Evolutionary conservation across 75 land plant genomes (phyloP).

Genomic region (Sequoiadendron giganteum): DNA sequence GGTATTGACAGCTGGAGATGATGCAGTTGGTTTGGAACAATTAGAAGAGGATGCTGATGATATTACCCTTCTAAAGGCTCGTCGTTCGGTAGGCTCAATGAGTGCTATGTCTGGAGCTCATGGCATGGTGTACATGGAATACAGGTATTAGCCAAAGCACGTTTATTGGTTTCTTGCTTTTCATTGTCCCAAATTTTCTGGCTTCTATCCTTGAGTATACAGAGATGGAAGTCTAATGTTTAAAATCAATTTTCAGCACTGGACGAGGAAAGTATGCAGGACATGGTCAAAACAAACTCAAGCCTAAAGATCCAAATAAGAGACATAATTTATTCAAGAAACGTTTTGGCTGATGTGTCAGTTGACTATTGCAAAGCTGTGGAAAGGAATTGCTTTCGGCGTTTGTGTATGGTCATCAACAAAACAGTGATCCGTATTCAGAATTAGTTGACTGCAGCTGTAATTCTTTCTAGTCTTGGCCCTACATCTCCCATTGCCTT

Average conservation of each 20-base stretch:
- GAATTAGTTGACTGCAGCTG: neutral
- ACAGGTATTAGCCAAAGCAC: slow-evolving; percentile 46
- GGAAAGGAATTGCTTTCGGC: neutral
- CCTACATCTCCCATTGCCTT: neutral
- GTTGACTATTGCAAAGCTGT: neutral
- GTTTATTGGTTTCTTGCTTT: neutral
- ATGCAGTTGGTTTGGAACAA: slow-evolving; percentile 78
- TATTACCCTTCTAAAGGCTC: slow-evolving; percentile 64
- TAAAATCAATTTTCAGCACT: slow-evolving; percentile 39
- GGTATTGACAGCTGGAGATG: slow-evolving; percentile 92
- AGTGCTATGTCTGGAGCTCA: slow-evolving; percentile 90
- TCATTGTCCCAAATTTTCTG: neutral
- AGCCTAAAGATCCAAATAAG: slow-evolving; percentile 81
- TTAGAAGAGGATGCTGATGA: slow-evolving; percentile 90
- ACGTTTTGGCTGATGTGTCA: slow-evolving; percentile 45
- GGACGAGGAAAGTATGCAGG: slow-evolving; percentile 37
- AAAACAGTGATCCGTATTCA: neutral
- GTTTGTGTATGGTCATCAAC: neutral
- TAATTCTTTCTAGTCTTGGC: neutral
- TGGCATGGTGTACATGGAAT: slow-evolving; percentile 92
- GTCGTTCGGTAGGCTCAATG: slow-evolving; percentile 77
- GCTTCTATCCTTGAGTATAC: neutral
- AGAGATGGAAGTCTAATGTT: slow-evolving; percentile 6
- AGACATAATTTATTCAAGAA: slow-evolving; percentile 76
- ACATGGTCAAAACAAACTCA: slow-evolving; percentile 52